A percentile compares a stretch with the other conserved stretches of the same genome.
phyloP scores from a whole-genome alignment of 192 early-diverging fungal species.

The Backusella psychrophila region DNA sequence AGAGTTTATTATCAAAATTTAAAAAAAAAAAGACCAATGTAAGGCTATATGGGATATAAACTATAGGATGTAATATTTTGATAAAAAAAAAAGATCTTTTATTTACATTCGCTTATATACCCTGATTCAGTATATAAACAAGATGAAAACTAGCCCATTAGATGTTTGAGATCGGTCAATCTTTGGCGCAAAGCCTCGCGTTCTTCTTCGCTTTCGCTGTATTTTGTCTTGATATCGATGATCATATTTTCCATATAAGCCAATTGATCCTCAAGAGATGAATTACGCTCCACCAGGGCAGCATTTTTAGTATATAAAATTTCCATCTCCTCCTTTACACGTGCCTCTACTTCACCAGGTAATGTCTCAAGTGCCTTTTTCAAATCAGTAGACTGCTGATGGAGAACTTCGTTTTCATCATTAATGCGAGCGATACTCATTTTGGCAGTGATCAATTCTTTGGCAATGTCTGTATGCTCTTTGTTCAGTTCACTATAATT shows the following conservation, averaged over 20 bases:
- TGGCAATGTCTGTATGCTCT: constrained; percentile 77
- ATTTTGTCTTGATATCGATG: constrained; percentile 72
- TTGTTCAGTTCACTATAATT: constrained; percentile 65
- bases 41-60: too few relatives aligned
- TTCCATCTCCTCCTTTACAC: constrained; percentile 73
- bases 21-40: too few relatives aligned
- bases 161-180: constrained; percentile 65
- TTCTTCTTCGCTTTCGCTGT: constrained; percentile 85
- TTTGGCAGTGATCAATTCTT: constrained; percentile 59
- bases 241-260: constrained; percentile 71
- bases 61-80: too few relatives aligned
- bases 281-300: constrained; percentile 68
- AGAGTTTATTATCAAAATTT: too few relatives aligned
- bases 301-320: constrained; percentile 83
- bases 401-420: constrained; percentile 54
- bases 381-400: constrained; percentile 58
- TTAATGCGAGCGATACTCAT: constrained; percentile 55
- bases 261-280: constrained; percentile 62
- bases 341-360: constrained; percentile 61
- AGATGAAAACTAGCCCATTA: constrained; percentile 33
- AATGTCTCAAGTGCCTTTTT: constrained; percentile 56
- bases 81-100: too few relatives aligned
- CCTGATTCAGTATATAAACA: too few relatives aligned
- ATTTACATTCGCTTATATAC: too few relatives aligned
- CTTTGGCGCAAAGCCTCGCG: constrained; percentile 67